phyloP scores from a whole-genome alignment of 768 basidiomycete species.

The Kockovaella imperatae region DNA sequence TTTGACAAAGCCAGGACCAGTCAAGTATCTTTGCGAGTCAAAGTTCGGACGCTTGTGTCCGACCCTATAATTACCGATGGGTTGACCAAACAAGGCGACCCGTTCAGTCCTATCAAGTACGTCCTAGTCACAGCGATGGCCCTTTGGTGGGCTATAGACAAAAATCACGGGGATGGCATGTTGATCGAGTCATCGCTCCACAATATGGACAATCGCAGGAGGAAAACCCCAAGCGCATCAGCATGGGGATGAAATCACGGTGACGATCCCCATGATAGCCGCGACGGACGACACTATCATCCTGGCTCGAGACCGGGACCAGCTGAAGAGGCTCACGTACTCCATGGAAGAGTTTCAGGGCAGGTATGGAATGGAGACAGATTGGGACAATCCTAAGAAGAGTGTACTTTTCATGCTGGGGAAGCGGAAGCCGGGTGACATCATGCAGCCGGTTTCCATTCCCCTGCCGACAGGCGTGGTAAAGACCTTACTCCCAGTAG shows the following conservation, averaged over 20 bases:
- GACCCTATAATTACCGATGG: constrained; percentile 1
- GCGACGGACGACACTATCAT: constrained; percentile 8
- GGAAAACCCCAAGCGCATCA: not conserved
- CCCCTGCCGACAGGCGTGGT: not conserved
- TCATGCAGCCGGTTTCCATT: not conserved
- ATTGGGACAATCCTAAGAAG: constrained; percentile 5
- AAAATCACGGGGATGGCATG: not conserved
- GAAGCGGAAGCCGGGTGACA: not conserved
- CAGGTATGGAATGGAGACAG: constrained; percentile 4
- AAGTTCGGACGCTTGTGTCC: not conserved
- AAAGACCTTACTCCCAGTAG: not conserved
- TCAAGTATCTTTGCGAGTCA: not conserved
- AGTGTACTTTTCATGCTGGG: constrained; percentile 2
- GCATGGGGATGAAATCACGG: not conserved
- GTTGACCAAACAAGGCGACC: constrained; percentile 9
- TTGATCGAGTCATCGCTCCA: too few species aligned
- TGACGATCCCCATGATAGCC: not conserved
- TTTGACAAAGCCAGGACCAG: constrained; percentile 1
- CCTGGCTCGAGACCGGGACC: not conserved
- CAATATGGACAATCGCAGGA: not conserved
- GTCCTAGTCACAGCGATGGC: not conserved
- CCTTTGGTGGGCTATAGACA: not conserved
- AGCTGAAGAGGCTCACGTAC: not conserved
- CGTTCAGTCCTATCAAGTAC: constrained; percentile 3
- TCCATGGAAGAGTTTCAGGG: constrained; percentile 3